Conservation (phyloP, 2,329 filamentous ascomycete species). For the Thelonectria blattea region DNA sequence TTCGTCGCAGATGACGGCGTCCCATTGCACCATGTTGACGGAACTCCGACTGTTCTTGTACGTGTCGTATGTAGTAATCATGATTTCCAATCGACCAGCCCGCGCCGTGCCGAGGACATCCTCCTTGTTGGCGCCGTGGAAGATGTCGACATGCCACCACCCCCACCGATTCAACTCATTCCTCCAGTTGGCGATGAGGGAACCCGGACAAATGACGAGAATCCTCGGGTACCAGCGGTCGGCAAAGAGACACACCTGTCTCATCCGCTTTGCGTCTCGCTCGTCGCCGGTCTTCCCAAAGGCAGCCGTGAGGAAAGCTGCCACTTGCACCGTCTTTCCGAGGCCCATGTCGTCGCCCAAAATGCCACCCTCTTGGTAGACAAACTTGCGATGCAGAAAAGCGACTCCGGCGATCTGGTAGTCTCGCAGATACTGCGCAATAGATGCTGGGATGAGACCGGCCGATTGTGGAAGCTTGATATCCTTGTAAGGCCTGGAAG, state of each 20-base stretch:
- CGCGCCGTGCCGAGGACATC: slow-evolving; percentile 74
- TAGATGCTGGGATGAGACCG: slow-evolving; percentile 83
- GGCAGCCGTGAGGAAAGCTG: slow-evolving; percentile 86
- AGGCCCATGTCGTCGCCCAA: slow-evolving; percentile 97
- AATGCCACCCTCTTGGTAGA: slow-evolving; percentile 89
- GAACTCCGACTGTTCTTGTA: slow-evolving; percentile 77
- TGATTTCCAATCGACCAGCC: slow-evolving; percentile 81
- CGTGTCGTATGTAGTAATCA: slow-evolving; percentile 93
- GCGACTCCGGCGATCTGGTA: slow-evolving; percentile 87
- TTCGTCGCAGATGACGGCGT: slow-evolving; percentile 93
- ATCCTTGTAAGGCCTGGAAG: slow-evolving; percentile 74
- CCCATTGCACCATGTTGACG: slow-evolving; percentile 89
- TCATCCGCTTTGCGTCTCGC: slow-evolving; percentile 83
- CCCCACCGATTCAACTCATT: slow-evolving; percentile 89
- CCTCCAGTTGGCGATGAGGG: slow-evolving; percentile 89
- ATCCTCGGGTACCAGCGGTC: slow-evolving; percentile 76
- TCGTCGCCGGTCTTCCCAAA: slow-evolving; percentile 95
- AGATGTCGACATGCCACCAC: slow-evolving; percentile 90
- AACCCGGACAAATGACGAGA: slow-evolving; percentile 87
- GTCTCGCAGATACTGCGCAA: slow-evolving; percentile 89
- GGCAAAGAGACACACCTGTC: slow-evolving; percentile 73
- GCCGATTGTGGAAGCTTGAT: slow-evolving; percentile 76
- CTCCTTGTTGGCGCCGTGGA: slow-evolving; percentile 73
- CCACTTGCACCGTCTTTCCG: slow-evolving; percentile 96
- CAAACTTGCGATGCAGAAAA: slow-evolving; percentile 87